Conservation (phyloP, 78 protist species). For the Emiliania huxleyi region DNA sequence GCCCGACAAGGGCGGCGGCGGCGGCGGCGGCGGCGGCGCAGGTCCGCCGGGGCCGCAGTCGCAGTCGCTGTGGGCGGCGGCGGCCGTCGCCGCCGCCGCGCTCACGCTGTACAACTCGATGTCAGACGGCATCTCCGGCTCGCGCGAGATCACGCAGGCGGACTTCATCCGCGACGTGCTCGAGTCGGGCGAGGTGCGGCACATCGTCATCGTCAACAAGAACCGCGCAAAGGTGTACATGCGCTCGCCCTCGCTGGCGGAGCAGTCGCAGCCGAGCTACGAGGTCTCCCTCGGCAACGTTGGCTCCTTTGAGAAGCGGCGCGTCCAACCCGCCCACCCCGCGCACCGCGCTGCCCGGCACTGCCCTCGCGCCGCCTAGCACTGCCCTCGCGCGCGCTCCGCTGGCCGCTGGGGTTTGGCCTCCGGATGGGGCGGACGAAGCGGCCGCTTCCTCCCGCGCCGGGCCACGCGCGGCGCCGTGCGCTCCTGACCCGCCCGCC, state of each 20-base stretch:
- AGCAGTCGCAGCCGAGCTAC: neutral
- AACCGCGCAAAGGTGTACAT: neutral
- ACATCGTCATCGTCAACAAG: conserved; percentile 29
- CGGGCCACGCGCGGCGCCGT: no score
- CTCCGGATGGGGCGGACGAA: no score
- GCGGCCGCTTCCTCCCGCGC: no score
- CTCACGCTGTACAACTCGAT: neutral
- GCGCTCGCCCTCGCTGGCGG: neutral
- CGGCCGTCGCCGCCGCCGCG: neutral
- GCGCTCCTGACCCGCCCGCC: no score
- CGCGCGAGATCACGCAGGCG: conserved; percentile 28
- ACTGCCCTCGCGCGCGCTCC: no score
- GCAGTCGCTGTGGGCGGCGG: neutral
- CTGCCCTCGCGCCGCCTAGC: no score
- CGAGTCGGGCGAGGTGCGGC: conserved; percentile 22
- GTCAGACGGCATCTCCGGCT: neutral
- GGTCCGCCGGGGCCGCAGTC: neutral
- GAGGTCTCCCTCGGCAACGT: conserved; percentile 34
- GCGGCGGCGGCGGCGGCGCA: no score
- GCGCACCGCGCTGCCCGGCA: neutral
- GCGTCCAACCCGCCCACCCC: conserved; percentile 42
- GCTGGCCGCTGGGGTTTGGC: no score
- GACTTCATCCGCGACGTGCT: conserved; percentile 15
- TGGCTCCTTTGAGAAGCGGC: conserved; percentile 51
- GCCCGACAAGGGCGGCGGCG: neutral